phyloP scores from a whole-genome alignment of 1,284 basidiomycete genomes.

The Fereydounia khargensis region DNA sequence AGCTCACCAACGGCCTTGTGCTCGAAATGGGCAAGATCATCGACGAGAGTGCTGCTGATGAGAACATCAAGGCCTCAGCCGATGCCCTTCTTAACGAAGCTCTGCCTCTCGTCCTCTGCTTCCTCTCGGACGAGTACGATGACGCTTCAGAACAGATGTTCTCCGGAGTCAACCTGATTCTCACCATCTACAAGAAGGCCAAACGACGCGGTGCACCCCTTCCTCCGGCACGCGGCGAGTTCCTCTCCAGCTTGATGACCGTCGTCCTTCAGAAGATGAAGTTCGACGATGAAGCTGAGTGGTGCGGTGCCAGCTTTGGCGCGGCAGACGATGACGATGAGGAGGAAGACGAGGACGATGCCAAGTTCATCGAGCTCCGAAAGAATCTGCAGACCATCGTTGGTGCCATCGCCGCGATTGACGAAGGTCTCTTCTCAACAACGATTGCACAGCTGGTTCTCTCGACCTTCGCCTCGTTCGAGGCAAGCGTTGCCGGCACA shows the following conservation, averaged over 20 bases:
- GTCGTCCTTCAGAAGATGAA: conserved; percentile 75
- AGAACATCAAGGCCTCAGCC: conserved; percentile 70
- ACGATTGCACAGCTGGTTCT: conserved; percentile 71
- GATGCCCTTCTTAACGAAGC: conserved; percentile 68
- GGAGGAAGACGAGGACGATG: conserved; percentile 73
- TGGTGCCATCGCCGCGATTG: conserved; percentile 77
- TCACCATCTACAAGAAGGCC: conserved; percentile 50
- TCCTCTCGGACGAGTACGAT: conserved; percentile 78
- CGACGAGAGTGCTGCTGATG: conserved; percentile 66
- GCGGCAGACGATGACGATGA: conserved; percentile 70
- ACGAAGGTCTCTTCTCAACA: conserved; percentile 74
- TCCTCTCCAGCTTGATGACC: conserved; percentile 76
- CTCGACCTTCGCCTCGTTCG: conserved; percentile 70
- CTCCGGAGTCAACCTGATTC: conserved; percentile 38
- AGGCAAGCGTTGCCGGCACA: conserved; percentile 61
- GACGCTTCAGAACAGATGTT: conserved; percentile 50
- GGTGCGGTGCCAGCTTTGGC: conserved; percentile 65
- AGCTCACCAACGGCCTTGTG: conserved; percentile 78
- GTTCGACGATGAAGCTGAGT: conserved; percentile 70
- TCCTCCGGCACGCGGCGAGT: conserved; percentile 57
- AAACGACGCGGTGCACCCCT: conserved; percentile 35
- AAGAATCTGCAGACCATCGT: conserved; percentile 79
- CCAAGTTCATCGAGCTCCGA: conserved; percentile 79
- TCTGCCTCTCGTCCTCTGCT: conserved; percentile 79
- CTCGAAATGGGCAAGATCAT: conserved; percentile 79